Conservation (phyloP, 2,329 filamentous ascomycete species). For the Pyrenochaeta sp. region DNA sequence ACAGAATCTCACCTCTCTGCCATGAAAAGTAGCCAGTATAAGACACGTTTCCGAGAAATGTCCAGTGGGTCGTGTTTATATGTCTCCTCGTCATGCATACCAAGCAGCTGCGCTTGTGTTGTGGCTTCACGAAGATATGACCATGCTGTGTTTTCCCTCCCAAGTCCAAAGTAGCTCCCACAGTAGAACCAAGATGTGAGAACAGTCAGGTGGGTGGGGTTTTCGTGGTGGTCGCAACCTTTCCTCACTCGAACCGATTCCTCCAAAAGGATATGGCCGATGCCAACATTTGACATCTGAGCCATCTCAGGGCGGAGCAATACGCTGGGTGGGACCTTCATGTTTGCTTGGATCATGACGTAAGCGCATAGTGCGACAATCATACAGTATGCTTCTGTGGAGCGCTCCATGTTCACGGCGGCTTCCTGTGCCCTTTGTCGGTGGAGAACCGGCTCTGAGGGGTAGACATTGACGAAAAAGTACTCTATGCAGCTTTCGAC, state of each 20-base stretch:
- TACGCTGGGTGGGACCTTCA: slow-evolving; percentile 54
- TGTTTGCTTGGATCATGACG: slow-evolving; percentile 60
- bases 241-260: slow-evolving; percentile 66
- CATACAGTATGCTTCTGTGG: slow-evolving; percentile 66
- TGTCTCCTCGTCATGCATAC: slow-evolving; percentile 66
- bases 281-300: slow-evolving; percentile 52
- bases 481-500: slow-evolving; percentile 65
- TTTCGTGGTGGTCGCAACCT: slow-evolving; percentile 66
- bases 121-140: slow-evolving; percentile 69
- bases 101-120: slow-evolving; percentile 66
- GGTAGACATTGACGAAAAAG: slow-evolving; percentile 69
- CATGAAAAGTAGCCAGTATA: slow-evolving; percentile 71
- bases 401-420: slow-evolving; percentile 60
- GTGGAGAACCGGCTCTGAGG: slow-evolving; percentile 70
- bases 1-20: slow-evolving; percentile 62
- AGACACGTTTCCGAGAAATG: slow-evolving; percentile 61
- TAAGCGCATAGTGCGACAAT: slow-evolving; percentile 61
- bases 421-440: slow-evolving; percentile 61
- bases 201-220: slow-evolving; percentile 63
- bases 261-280: slow-evolving; percentile 66
- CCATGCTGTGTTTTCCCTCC: slow-evolving; percentile 69
- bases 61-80: slow-evolving; percentile 63
- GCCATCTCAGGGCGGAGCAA: slow-evolving; percentile 56
- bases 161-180: slow-evolving; percentile 68
- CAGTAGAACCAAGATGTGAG: slow-evolving; percentile 70